A percentile compares a stretch with the other conserved stretches of the same genome.
Evolutionary conservation across 108 stramenopile species (phyloP).

Genomic region (Skeletonema grethae): DNA sequence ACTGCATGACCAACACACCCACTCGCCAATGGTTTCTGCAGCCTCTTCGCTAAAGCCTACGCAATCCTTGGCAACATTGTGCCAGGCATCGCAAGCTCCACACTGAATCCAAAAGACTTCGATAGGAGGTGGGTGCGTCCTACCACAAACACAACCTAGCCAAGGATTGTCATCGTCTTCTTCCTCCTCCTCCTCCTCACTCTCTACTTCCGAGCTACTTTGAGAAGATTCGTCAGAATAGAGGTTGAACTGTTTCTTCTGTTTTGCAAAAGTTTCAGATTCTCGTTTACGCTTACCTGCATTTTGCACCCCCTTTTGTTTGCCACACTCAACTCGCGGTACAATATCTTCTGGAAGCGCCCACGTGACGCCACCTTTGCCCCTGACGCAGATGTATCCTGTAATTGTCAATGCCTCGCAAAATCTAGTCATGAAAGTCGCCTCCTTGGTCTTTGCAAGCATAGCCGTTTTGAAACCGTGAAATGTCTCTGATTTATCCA

Average conservation of each 20-base stretch:
- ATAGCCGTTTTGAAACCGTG: neutral
- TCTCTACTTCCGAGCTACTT: neutral
- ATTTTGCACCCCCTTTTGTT: neutral
- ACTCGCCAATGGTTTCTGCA: conserved; percentile 47
- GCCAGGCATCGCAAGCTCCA: conserved; percentile 74
- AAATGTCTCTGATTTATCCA: conserved; percentile 2
- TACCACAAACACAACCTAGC: conserved; percentile 78
- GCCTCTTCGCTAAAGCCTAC: conserved; percentile 60
- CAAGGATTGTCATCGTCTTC: conserved; percentile 66
- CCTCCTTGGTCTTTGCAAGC: neutral
- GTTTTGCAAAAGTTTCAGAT: neutral
- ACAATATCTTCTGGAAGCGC: neutral
- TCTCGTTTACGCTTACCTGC: neutral
- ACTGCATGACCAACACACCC: conserved; percentile 43
- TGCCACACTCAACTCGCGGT: neutral
- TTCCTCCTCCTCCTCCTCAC: neutral
- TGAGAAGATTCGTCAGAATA: neutral
- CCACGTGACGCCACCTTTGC: too few relatives aligned
- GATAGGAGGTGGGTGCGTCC: conserved; percentile 46
- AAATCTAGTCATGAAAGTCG: neutral
- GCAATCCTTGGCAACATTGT: conserved; percentile 61
- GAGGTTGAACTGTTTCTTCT: neutral
- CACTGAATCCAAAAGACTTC: conserved; percentile 83
- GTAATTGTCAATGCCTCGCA: neutral
- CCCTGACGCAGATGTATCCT: too few relatives aligned